Base-by-base conservation (phyloP, 2,329 filamentous ascomycete genomes). In the Aspergillus transmontanensis region DNA sequence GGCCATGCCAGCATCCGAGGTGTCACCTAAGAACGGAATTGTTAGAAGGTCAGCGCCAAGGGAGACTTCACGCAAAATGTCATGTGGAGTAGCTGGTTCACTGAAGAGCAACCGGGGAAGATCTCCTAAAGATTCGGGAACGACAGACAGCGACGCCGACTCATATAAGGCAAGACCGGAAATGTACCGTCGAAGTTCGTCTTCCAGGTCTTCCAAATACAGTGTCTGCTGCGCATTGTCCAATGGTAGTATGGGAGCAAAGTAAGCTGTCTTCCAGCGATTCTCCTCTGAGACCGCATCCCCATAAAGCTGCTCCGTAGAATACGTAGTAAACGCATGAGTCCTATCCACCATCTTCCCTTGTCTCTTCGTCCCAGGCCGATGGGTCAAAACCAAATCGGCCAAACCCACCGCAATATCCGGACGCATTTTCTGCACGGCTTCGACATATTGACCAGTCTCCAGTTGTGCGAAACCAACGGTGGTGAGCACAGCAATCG, bases 271-370 rank as follows among this genome's bases (percentile, higher is more conserved):
- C 43, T 68, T 70, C 4, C 68, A 71, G 23, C 64, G 72, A 7
- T 72, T 70, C 63, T 72, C 63, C 5, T 63, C 64, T 11, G 72
- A 67, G 23, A 78, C 74, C 2, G 75, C 57, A 3, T 73, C 63
- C 12, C 75, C 77, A 59, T 79, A 75, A 21, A 81, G 75, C 32
- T 79, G 74, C 19, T 80, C 78, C 41, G 93, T 82, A 57, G 93
- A 87, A 66, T 90, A 86, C 28, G 87, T 85, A 21, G 94, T 82
- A 92, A 93, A 98, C 43, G 86, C 85, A 74, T 95, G 90, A 0
- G 92, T 97, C 61, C 94, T 85, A 72, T 95, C 93, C 28, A 88
- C 89, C 89, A 97, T 97, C 72, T 92, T 93, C 41, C 88, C 83
- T 54, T 90, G 86, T 53, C 94, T 86, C 78, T 96, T 97, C 11